phyloP scores from a whole-genome alignment of 441 rosid species.

The Bocquillonia castaneifolia region DNA sequence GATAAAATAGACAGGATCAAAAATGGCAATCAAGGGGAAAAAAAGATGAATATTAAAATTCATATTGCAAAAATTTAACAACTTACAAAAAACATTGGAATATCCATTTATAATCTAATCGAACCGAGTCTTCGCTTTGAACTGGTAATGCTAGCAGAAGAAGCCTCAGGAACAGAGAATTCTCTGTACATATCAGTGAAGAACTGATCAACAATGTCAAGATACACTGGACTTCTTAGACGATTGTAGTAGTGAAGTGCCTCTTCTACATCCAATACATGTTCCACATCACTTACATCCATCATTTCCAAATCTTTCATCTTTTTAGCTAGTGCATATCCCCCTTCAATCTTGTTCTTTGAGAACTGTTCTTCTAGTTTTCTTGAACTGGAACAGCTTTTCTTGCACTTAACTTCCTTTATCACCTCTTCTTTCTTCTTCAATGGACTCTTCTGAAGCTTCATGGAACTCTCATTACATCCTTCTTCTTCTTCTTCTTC shows the following conservation, averaged over 20 bases:
- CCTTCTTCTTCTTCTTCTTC: slow-evolving; percentile 28
- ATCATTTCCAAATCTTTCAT: slow-evolving; percentile 71
- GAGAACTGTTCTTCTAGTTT: slow-evolving; percentile 26
- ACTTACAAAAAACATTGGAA: slow-evolving; percentile 21
- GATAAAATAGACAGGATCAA: slow-evolving; percentile 10
- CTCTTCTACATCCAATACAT: slow-evolving; percentile 84
- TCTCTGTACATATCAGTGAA: slow-evolving; percentile 63
- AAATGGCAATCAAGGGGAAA: slow-evolving; percentile 6
- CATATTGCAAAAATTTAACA: slow-evolving; percentile 13
- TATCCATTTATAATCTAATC: slow-evolving; percentile 35
- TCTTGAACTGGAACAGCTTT: slow-evolving; percentile 17
- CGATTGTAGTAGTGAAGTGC: slow-evolving; percentile 84
- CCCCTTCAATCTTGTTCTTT: slow-evolving; percentile 25
- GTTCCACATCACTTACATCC: slow-evolving; percentile 63
- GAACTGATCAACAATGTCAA: slow-evolving; percentile 77
- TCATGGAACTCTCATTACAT: slow-evolving; percentile 16
- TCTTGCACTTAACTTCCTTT: slow-evolving; percentile 35
- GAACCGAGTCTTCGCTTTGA: slow-evolving; percentile 45
- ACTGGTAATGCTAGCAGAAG: slow-evolving; percentile 34
- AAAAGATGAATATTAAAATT: slow-evolving; percentile 17
- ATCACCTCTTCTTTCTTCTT: slow-evolving; percentile 25
- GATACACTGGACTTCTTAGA: slow-evolving; percentile 70
- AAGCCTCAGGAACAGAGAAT: slow-evolving; percentile 43
- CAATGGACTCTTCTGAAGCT: slow-evolving; percentile 20
- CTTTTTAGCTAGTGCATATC: slow-evolving; percentile 51